A percentile compares a stretch with the other conserved stretches of the same genome.
These are phyloP conservation scores for Phoma sp. DNA, from an alignment of 2,329 filamentous ascomycete species.

Conservation along the genomic window DNA sequence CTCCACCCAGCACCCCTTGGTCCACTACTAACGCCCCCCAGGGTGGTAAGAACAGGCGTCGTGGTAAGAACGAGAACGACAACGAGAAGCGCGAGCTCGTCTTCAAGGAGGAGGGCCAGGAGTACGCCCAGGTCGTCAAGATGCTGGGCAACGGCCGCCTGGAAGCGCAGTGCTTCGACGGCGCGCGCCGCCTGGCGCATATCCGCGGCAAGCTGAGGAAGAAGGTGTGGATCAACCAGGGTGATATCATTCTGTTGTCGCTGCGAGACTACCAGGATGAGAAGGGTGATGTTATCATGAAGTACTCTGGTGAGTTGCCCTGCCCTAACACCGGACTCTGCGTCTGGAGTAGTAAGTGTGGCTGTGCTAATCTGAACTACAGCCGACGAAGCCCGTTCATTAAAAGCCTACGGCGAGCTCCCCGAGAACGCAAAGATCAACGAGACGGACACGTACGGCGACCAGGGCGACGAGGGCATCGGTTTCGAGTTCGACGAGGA, in stretches of 20 bases:
- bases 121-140: slow-evolving; percentile 88
- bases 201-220: slow-evolving; percentile 97
- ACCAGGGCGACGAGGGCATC: slow-evolving; percentile 89
- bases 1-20: slow-evolving; percentile 8
- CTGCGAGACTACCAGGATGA: slow-evolving; percentile 93
- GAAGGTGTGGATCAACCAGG: slow-evolving; percentile 97
- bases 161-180: slow-evolving; percentile 94
- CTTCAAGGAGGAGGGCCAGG: slow-evolving; percentile 98
- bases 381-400: slow-evolving; percentile 85
- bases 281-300: slow-evolving; percentile 92
- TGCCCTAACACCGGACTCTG: background rate
- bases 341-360: slow-evolving; percentile 63
- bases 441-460: slow-evolving; percentile 93
- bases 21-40: slow-evolving; percentile 48
- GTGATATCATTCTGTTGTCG: slow-evolving; percentile 74
- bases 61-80: slow-evolving; percentile 96
- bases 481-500: slow-evolving; percentile 99
- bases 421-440: slow-evolving; percentile 99
- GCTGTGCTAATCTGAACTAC: slow-evolving; percentile 76
- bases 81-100: slow-evolving; percentile 98
- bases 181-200: slow-evolving; percentile 82
- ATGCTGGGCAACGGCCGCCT: slow-evolving; percentile 96
- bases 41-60: slow-evolving; percentile 98
- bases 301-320: slow-evolving; percentile 65
- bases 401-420: slow-evolving; percentile 97